phyloP scores from a whole-genome alignment of 257 asterid species.

The Haberlea rhodopensis region DNA sequence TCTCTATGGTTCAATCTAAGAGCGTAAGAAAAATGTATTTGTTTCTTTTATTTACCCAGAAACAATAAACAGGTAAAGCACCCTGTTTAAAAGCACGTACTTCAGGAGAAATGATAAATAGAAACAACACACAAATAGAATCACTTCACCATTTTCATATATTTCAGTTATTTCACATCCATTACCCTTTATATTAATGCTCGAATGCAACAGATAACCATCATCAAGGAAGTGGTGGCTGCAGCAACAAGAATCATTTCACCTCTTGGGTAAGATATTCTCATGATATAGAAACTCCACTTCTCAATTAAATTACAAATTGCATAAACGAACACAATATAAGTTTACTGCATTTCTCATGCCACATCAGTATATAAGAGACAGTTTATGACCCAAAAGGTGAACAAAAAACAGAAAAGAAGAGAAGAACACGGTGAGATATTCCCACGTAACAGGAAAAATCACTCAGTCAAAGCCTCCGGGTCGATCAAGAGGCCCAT shows the following conservation, averaged over 20 bases:
- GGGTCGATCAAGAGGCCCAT: constrained; percentile 32
- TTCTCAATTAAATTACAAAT: not conserved
- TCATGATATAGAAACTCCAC: not conserved
- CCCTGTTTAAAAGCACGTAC: too few species aligned
- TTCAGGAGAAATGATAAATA: too few species aligned
- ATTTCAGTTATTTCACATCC: too few species aligned
- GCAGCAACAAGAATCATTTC: not conserved
- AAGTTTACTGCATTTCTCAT: not conserved
- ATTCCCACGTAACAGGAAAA: constrained; percentile 14
- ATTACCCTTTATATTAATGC: too few species aligned
- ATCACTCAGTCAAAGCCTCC: constrained; percentile 46
- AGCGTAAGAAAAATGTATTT: too few species aligned
- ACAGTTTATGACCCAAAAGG: not conserved
- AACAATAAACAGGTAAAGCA: too few species aligned
- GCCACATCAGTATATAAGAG: not conserved
- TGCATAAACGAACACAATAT: not conserved
- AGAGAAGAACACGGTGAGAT: not conserved
- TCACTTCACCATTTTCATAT: too few species aligned
- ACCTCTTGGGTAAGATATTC: not conserved
- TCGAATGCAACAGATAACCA: too few species aligned
- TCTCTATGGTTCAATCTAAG: too few species aligned
- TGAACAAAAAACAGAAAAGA: not conserved
- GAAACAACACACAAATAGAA: too few species aligned
- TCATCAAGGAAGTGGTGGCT: too few species aligned
- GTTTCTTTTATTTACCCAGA: too few species aligned